Evolutionary conservation across 2,329 filamentous ascomycete species (phyloP).

Genomic region (Gyromitra esculenta): DNA sequence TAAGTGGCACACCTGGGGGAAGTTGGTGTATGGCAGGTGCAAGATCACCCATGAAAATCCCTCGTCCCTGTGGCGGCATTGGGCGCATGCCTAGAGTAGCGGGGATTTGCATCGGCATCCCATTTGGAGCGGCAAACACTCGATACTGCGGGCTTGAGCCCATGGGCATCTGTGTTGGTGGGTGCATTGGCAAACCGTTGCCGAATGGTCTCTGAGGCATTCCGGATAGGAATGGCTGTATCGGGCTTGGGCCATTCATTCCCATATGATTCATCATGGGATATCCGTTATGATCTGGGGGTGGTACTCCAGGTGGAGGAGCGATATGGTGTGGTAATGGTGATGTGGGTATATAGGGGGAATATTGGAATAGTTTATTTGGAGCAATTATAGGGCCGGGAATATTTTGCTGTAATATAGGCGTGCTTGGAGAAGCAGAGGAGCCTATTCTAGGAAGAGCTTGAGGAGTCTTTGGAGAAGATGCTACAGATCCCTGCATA

Average conservation of each 20-base stretch:
- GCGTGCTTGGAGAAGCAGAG: slow-evolving; percentile 63
- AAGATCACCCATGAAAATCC: slow-evolving; percentile 53
- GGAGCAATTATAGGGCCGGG: slow-evolving; percentile 71
- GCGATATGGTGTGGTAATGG: slow-evolving; percentile 72
- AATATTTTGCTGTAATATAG: slow-evolving; percentile 72
- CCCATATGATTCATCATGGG: slow-evolving; percentile 66
- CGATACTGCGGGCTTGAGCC: slow-evolving; percentile 65
- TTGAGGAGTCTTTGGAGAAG: slow-evolving; percentile 65
- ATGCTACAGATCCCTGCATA: slow-evolving; percentile 59
- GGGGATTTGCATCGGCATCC: slow-evolving; percentile 61
- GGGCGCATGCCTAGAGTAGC: slow-evolving; percentile 55
- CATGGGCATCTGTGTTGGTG: slow-evolving; percentile 65
- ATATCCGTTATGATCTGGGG: slow-evolving; percentile 66
- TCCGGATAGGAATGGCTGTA: slow-evolving; percentile 60
- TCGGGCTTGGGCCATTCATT: slow-evolving; percentile 66
- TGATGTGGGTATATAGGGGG: slow-evolving; percentile 68
- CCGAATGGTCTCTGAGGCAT: slow-evolving; percentile 66
- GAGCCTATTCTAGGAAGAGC: slow-evolving; percentile 72
- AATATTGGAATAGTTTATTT: slow-evolving; percentile 69
- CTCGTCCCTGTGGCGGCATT: slow-evolving; percentile 56
- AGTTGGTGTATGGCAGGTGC: slow-evolving; percentile 50
- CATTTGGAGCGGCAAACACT: slow-evolving; percentile 65
- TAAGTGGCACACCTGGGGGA: slow-evolving; percentile 49
- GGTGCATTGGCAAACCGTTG: slow-evolving; percentile 68
- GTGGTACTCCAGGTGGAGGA: slow-evolving; percentile 68